phyloP scores from a whole-genome alignment of 2,329 filamentous ascomycete genomes.

The Aspergillus clavatus region DNA sequence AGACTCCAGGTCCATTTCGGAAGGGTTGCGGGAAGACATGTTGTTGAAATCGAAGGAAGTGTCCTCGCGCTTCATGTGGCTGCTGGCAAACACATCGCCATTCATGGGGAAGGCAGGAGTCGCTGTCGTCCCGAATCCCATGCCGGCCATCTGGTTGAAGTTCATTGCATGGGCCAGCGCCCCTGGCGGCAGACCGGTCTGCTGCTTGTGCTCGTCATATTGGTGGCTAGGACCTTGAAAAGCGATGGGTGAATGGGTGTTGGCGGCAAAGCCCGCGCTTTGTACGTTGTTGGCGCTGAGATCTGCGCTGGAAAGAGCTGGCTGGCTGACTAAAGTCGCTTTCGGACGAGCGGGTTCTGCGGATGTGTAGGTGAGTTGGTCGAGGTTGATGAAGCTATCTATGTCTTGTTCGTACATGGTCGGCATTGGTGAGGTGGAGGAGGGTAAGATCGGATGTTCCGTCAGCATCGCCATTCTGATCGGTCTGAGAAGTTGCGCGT shows the following conservation, averaged over 20 bases:
- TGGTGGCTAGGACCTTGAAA: slow-evolving; percentile 84
- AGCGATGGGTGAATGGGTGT: slow-evolving; percentile 47
- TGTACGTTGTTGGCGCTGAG: slow-evolving; percentile 28
- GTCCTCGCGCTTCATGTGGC: slow-evolving; percentile 33
- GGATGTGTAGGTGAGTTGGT: slow-evolving; percentile 40
- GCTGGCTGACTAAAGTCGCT: slow-evolving; percentile 33
- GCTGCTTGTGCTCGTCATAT: slow-evolving; percentile 92
- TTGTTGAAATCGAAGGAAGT: slow-evolving; percentile 64
- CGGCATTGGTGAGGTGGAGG: slow-evolving; percentile 26
- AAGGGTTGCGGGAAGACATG: slow-evolving; percentile 51
- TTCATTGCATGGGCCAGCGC: slow-evolving; percentile 75
- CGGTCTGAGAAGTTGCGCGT: slow-evolving; percentile 2
- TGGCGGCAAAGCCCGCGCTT: slow-evolving; percentile 33
- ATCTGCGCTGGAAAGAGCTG: slow-evolving; percentile 35
- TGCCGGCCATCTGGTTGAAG: slow-evolving; percentile 58
- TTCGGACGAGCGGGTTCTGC: slow-evolving; percentile 33
- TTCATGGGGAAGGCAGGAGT: slow-evolving; percentile 47
- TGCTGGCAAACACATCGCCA: slow-evolving; percentile 57
- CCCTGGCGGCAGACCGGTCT: slow-evolving; percentile 85
- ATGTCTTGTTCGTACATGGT: slow-evolving; percentile 42
- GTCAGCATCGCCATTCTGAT: slow-evolving; percentile 35
- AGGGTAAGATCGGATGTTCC: slow-evolving; percentile 28
- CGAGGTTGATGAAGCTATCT: slow-evolving; percentile 45
- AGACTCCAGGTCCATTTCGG: slow-evolving; percentile 65
- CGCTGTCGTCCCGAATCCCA: slow-evolving; percentile 34